Evolutionary conservation across 2,329 filamentous ascomycete species (phyloP), one percentile per base, ranked within the genome.

Genomic region (Cadophora gregata): DNA sequence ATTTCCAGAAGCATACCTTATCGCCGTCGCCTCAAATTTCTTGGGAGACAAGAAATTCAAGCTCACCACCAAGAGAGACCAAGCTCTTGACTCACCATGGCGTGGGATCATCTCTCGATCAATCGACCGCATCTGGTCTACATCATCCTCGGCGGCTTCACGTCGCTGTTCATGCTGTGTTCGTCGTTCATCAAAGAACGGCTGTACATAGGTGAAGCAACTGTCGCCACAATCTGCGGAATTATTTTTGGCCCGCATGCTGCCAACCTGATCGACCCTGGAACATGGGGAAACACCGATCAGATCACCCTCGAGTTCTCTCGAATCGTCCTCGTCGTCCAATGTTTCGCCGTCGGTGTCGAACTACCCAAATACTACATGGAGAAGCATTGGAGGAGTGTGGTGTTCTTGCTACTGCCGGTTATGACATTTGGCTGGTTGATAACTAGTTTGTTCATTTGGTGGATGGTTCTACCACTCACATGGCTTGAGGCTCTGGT

Each of bases 401-500:
- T 99, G 69, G 82, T 91, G 16, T 88, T 97, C 75, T 84, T 99
- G 67, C 86, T 99, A 55, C 82, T 99, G 5, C 96, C 96, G 2
- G 94, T 99, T 80, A 99, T 99, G 96, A 96, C 93, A 0, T 96
- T 91, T 77, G 96, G 96, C 73, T 99, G 93, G 93, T 85, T 97
- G 61, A 84, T 97, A 27, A 97, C 93, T 21, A 97, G 94, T 79
- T 82, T 98, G 14, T 93, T 99, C 79, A 89, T 99, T 71, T 98
- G 93, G 93, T 97, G 92, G 88, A 86, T 99, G 85, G 84, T 93
- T 5, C 85, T 87, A 7, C 82, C 88, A 1, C 83, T 98, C 73
- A 89, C 86, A 76, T 99, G 94, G 93, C 87, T 99, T 50, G 93
- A 98, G 78, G 92, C 92, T 77, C 85, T 99, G 64, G 90, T 91